These are phyloP conservation scores for Tagetes patula DNA, from an alignment of 129 eudicot species.

Conservation along the genomic window DNA sequence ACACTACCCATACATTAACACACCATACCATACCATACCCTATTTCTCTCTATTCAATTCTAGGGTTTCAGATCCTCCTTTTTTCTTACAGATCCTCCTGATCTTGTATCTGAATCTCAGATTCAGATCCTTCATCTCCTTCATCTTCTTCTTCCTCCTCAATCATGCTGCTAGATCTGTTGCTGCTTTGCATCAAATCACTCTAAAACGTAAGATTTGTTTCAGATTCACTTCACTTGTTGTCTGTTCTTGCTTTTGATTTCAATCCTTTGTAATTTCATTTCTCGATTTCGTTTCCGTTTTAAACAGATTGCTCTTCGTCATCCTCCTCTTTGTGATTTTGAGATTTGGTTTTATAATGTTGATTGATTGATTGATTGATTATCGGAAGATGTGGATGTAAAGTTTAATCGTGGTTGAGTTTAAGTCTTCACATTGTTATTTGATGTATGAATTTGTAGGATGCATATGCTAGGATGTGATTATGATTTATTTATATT, in stretches of 20 bases:
- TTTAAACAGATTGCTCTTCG: too few species aligned
- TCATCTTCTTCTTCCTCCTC: neutral
- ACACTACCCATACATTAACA: too few species aligned
- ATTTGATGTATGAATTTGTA: neutral
- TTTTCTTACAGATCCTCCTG: neutral
- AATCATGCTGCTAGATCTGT: slow-evolving; percentile 33
- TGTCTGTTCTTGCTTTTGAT: neutral
- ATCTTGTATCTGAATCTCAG: slow-evolving; percentile 34
- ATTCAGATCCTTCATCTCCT: slow-evolving; percentile 28
- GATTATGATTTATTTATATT: neutral
- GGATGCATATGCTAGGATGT: neutral
- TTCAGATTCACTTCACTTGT: slow-evolving; percentile 9
- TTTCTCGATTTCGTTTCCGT: neutral
- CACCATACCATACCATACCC: too few species aligned
- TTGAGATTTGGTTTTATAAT: too few species aligned
- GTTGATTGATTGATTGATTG: neutral
- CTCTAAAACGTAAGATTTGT: slow-evolving; percentile 20
- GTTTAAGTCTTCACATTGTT: neutral
- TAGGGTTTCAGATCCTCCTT: slow-evolving; percentile 17
- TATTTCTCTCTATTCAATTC: neutral
- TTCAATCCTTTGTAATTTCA: neutral
- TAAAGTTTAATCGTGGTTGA: neutral
- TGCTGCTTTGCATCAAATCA: slow-evolving; percentile 17
- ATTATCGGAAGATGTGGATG: slow-evolving; percentile 15
- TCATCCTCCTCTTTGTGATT: too few species aligned